Evolutionary conservation across 2,329 filamentous ascomycete species (phyloP).

Genomic region (Verruconis gallopava): DNA sequence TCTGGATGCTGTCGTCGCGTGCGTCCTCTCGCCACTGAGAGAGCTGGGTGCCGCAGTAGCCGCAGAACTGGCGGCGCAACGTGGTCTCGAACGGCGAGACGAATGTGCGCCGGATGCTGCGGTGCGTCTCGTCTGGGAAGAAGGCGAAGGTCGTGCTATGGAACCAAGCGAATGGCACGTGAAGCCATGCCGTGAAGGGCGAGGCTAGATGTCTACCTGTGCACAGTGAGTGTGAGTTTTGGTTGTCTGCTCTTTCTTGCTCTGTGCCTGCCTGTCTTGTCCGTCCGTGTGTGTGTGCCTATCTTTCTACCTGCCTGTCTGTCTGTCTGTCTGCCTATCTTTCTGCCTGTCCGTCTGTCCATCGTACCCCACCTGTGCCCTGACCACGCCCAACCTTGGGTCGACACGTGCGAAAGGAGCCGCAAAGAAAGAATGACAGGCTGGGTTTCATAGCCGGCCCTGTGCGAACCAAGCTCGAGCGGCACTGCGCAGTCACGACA

Average conservation of each 20-base stretch:
- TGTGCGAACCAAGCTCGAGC: too few species aligned
- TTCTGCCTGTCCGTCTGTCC: too few species aligned
- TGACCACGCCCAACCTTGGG: too few species aligned
- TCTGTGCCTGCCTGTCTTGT: too few species aligned
- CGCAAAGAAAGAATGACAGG: too few species aligned
- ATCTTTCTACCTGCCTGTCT: too few species aligned
- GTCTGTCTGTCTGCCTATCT: too few species aligned
- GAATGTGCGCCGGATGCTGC: conserved; percentile 33
- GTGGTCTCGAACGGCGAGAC: conserved; percentile 25
- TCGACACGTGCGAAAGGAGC: too few species aligned
- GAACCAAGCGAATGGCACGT: conserved; percentile 72
- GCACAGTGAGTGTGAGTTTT: conserved; percentile 7
- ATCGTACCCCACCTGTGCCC: too few species aligned
- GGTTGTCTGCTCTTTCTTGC: conserved; percentile 1
- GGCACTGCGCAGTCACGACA: too few species aligned
- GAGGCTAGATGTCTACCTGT: conserved; percentile 52
- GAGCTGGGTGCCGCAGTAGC: conserved; percentile 78
- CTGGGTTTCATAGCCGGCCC: too few species aligned
- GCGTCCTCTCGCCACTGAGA: conserved; percentile 63
- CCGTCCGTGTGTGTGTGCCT: too few species aligned
- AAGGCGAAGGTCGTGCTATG: conserved; percentile 61
- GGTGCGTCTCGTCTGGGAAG: conserved; percentile 57
- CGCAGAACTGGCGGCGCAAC: conserved; percentile 70
- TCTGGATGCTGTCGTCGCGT: conserved; percentile 52
- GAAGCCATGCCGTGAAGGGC: conserved; percentile 68